phyloP scores from a whole-genome alignment of 1,139 yeast genomes.

The Debaryomyces subglobosus region DNA sequence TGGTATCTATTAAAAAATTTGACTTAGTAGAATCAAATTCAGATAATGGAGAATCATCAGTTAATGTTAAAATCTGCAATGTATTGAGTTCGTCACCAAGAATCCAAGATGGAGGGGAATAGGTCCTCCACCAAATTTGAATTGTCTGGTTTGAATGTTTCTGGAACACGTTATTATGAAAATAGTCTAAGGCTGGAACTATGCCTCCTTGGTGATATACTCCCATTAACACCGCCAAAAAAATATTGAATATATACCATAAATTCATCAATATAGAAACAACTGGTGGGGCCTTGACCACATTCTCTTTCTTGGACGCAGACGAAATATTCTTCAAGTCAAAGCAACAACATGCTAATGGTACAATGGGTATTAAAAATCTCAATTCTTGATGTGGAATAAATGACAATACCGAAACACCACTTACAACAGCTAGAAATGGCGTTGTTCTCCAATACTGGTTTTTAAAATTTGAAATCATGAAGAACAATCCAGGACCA shows the following conservation, averaged over 20 bases:
- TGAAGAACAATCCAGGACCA: constrained; percentile 70
- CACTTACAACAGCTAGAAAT: constrained; percentile 64
- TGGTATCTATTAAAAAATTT: constrained; percentile 49
- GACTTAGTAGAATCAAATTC: constrained; percentile 9
- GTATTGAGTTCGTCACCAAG: constrained; percentile 43
- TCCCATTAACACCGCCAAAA: constrained; percentile 72
- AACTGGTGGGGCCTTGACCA: constrained; percentile 7
- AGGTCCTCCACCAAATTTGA: constrained; percentile 91
- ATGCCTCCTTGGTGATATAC: constrained; percentile 89
- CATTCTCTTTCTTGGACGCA: constrained; percentile 1
- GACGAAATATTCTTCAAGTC: constrained; percentile 33
- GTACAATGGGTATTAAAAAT: constrained; percentile 77
- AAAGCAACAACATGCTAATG: constrained; percentile 67
- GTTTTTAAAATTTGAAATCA: constrained; percentile 35
- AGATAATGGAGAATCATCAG: constrained; percentile 15
- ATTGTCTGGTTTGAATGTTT: constrained; percentile 19
- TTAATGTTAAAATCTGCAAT: constrained; percentile 22
- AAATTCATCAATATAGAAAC: constrained; percentile 29
- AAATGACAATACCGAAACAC: constrained; percentile 60
- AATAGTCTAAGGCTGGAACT: constrained; percentile 59
- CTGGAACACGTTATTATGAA: constrained; percentile 19
- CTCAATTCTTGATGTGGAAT: constrained; percentile 93
- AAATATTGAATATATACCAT: constrained; percentile 70
- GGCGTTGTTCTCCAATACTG: constrained; percentile 51
- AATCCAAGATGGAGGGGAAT: constrained; percentile 91